These are phyloP conservation scores for Brassica incana DNA, from an alignment of 345 rosid genomes.

Conservation along the genomic window DNA sequence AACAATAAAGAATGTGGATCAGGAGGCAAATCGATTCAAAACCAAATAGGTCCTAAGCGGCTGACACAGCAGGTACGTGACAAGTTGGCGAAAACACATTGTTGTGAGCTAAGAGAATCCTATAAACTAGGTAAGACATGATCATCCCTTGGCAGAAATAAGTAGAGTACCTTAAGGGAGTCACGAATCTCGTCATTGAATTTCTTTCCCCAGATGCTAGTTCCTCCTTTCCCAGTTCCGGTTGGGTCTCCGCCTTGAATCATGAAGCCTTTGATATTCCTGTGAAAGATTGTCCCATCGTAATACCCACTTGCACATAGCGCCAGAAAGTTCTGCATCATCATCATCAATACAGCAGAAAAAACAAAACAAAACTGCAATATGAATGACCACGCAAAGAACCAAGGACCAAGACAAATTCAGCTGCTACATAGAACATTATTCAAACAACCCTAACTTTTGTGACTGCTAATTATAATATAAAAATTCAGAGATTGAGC, in stretches of 20 bases:
- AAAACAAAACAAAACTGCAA: background rate
- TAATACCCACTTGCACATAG: slow-evolving; percentile 93
- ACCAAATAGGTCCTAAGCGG: background rate
- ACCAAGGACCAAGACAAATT: background rate
- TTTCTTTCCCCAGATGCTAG: slow-evolving; percentile 98
- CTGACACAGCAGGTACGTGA: background rate
- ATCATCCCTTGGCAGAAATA: background rate
- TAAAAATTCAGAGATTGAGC: background rate
- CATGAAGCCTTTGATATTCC: slow-evolving; percentile 97
- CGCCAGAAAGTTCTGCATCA: slow-evolving; percentile 83
- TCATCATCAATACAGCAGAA: too few relatives aligned
- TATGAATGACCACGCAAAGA: too few relatives aligned
- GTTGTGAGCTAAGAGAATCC: background rate
- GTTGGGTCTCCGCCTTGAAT: slow-evolving; percentile 99
- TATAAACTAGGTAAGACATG: background rate
- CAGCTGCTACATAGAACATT: background rate
- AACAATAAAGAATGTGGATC: background rate
- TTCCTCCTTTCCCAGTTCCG: slow-evolving; percentile 96
- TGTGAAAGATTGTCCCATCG: slow-evolving; percentile 85
- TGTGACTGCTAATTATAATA: background rate
- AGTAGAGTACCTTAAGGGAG: slow-evolving; percentile 75
- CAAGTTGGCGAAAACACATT: background rate
- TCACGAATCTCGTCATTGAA: slow-evolving; percentile 96
- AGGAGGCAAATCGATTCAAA: background rate
- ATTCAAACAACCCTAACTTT: slow-evolving; percentile 9